Evolutionary conservation across 768 basidiomycete genomes (phyloP), one percentile per base, ranked within the genome.

Genomic region (Hemileccinum rubropunctum): DNA sequence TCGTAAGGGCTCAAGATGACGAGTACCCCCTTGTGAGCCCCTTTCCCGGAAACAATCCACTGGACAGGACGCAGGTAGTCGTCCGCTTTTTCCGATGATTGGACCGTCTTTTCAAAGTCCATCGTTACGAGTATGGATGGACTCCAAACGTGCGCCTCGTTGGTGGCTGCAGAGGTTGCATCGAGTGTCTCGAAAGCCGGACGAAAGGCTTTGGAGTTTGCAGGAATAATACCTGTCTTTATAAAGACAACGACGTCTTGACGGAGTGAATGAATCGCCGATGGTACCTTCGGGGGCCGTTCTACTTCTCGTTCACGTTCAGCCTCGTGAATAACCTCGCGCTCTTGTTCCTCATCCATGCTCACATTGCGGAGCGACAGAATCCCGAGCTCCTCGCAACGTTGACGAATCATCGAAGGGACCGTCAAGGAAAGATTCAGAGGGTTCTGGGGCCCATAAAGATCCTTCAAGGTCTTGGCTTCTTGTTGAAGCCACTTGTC

Each of bases 261-360:
- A 42, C 17, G 27, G 8, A 42, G 14, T 4, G n/a, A 42, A 14
- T 46, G 45, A n/a, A 11, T 17, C 18, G 45, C 45, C 11, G 45
- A 15, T 18, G 3, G 6, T 17, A 18, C 35, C n/a, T 8, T 45
- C 5, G 15, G 21, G 5, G 45, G 35, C 5, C 17, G 35, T 18
- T 37, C 15, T 12, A 28, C 27, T 39, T 77, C 60, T 2, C 55
- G 51, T 55, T 77, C 73, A 17, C 54, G 53, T 50, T 23, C 23
- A 23, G n/a, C n/a, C n/a, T 23, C 23, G 30, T 71, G 70, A 5
- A 52, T 57, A 13, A 23, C 23, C 23, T 23, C 23, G 3, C 23
- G 23, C 54, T 76, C 76, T 42, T 77, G 76, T 43, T 78, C 76
- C 51, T 77, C 74, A 18, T 71, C 70, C 51, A 73, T 53, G 14